Conservation (phyloP, 2,329 filamentous ascomycete genomes). For the Stagonosporopsis rhizophila region DNA sequence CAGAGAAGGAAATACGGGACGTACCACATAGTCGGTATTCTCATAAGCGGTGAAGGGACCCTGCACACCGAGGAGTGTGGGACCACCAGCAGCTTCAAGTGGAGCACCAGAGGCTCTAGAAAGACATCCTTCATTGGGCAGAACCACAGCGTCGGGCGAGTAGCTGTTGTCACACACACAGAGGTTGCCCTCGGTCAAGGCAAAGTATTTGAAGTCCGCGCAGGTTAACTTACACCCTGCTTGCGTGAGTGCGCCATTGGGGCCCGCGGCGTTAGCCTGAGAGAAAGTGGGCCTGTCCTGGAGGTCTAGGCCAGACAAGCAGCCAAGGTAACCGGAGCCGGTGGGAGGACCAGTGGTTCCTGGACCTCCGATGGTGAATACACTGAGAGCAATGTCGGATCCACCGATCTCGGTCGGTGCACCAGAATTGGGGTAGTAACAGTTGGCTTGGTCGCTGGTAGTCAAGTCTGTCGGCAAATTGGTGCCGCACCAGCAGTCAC, state of each 20-base stretch:
- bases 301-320: neutral
- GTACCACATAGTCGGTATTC: conserved; percentile 8
- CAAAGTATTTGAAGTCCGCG: conserved; percentile 7
- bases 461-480: neutral
- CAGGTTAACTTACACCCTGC: too few species aligned
- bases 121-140: too few species aligned
- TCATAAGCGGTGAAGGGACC: neutral
- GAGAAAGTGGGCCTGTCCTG: too few species aligned
- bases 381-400: neutral
- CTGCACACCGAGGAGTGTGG: too few species aligned
- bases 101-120: too few species aligned
- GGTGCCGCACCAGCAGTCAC: neutral
- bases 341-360: too few species aligned
- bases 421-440: neutral
- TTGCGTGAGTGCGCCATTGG: too few species aligned
- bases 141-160: neutral
- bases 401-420: neutral
- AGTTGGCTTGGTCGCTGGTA: too few species aligned
- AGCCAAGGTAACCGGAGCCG: neutral
- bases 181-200: neutral
- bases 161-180: conserved; percentile 5
- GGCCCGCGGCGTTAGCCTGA: too few species aligned
- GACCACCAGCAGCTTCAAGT: conserved; percentile 3
- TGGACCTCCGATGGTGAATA: neutral
- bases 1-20: conserved; percentile 11